Evolutionary conservation across 2,329 filamentous ascomycete genomes (phyloP).

Genomic region (Nemania serpens): DNA sequence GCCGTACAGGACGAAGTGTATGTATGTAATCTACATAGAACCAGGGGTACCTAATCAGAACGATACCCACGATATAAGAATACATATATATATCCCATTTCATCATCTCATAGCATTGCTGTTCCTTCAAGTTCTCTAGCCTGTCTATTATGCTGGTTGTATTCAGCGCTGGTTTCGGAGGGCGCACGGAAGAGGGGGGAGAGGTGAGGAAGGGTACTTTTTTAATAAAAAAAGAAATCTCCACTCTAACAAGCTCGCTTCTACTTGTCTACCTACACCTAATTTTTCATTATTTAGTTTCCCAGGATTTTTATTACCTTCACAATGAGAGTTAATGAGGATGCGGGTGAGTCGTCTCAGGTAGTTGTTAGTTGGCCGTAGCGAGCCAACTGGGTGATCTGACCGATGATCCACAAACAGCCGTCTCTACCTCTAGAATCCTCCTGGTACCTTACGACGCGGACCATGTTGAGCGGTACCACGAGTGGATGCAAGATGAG

Average conservation of each 20-base stretch:
- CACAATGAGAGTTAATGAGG: constrained; percentile 53
- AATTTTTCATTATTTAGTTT: neutral
- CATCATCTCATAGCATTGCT: neutral
- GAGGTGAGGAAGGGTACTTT: no score
- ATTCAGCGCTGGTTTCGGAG: neutral
- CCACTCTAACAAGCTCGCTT: neutral
- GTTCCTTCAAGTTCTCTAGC: neutral
- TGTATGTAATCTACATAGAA: constrained; percentile 11
- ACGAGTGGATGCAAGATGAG: constrained; percentile 89
- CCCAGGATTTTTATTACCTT: no score
- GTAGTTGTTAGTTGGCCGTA: neutral
- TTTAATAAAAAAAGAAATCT: neutral
- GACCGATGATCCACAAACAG: constrained; percentile 48
- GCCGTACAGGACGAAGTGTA: neutral
- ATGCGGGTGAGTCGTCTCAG: constrained; percentile 45
- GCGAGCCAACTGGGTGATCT: neutral
- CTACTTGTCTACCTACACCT: no score
- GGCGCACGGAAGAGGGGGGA: no score
- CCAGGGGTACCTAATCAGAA: neutral
- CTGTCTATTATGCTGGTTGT: neutral
- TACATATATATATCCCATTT: neutral
- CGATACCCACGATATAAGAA: constrained; percentile 8
- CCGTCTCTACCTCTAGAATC: constrained; percentile 66
- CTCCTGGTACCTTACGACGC: constrained; percentile 83
- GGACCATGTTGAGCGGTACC: constrained; percentile 82